Conservation (phyloP, 306 rosid species). For the Begonia fuchsioides region DNA sequence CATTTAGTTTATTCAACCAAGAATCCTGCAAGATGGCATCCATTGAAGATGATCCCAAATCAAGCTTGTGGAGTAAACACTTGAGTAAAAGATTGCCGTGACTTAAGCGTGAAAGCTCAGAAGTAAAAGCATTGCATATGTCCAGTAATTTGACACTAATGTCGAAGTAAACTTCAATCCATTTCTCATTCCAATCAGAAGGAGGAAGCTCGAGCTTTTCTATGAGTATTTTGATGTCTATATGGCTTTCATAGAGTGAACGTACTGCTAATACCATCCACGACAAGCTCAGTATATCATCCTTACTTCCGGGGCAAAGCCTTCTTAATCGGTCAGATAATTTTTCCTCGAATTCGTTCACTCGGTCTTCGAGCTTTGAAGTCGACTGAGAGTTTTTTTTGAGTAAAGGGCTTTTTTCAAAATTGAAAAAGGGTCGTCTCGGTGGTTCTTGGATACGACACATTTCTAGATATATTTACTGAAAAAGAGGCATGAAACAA, state of each 20-base stretch:
- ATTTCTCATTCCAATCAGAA: too few species aligned
- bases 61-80: conserved; percentile 41
- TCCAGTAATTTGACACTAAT: conserved; percentile 68
- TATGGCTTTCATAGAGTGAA: conserved; percentile 62
- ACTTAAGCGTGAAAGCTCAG: conserved; percentile 61
- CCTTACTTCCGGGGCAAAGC: too few species aligned
- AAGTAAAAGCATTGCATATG: conserved; percentile 56
- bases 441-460: conserved; percentile 45
- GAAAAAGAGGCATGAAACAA: conserved; percentile 5
- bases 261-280: too few species aligned
- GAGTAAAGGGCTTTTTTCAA: too few species aligned
- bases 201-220: conserved; percentile 55
- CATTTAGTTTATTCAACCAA: conserved; percentile 51
- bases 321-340: too few species aligned
- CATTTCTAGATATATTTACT: conserved; percentile 23
- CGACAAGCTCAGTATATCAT: too few species aligned
- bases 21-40: conserved; percentile 31
- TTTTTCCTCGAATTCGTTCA: conserved; percentile 52
- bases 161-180: too few species aligned
- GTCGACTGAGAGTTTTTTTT: conserved; percentile 41
- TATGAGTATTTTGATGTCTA: conserved; percentile 37
- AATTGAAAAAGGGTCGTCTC: conserved; percentile 33
- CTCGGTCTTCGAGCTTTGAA: conserved; percentile 23
- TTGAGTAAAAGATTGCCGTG: conserved; percentile 50
- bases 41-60: conserved; percentile 26